These are phyloP conservation scores for Tricholomella constricta DNA, from an alignment of 768 basidiomycete genomes.

Conservation along the genomic window DNA sequence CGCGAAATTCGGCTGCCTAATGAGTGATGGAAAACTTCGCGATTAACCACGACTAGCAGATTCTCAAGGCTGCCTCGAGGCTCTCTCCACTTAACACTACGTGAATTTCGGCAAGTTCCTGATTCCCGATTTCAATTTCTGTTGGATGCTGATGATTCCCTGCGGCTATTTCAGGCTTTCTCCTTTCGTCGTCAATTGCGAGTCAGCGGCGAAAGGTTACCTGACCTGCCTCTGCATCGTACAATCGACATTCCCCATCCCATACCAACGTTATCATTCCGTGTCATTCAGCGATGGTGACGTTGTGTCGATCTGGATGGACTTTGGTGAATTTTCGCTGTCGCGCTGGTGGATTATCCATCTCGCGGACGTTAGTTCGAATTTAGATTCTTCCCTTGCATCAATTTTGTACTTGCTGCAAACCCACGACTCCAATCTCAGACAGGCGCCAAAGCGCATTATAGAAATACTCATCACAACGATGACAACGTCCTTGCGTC, in stretches of 20 bases:
- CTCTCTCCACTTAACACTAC: too few species aligned
- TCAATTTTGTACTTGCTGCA: too few species aligned
- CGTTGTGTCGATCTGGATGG: neutral
- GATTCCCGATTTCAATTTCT: neutral
- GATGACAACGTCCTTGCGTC: slow-evolving; percentile 4
- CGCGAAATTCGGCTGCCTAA: slow-evolving; percentile 15
- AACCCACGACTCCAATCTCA: too few species aligned
- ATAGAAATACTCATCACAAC: too few species aligned
- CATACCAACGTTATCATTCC: neutral
- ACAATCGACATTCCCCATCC: slow-evolving; percentile 1
- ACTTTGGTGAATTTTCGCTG: slow-evolving; percentile 2
- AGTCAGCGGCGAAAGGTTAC: too few species aligned
- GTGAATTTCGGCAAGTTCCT: too few species aligned
- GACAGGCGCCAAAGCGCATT: too few species aligned
- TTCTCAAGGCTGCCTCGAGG: too few species aligned
- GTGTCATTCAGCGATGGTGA: neutral
- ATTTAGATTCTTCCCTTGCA: neutral
- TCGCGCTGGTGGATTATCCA: slow-evolving; percentile 3
- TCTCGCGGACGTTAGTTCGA: neutral
- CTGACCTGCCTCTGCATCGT: slow-evolving; percentile 3
- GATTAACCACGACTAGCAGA: too few species aligned
- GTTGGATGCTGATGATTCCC: neutral
- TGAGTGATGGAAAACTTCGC: too few species aligned
- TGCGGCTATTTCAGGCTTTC: neutral
- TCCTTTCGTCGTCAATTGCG: too few species aligned